Percentiles rank a stretch among this genome's conserved stretches.
Evolutionary conservation across 1,139 yeast genomes (phyloP).

Genomic region (Eremothecium gossypii): DNA sequence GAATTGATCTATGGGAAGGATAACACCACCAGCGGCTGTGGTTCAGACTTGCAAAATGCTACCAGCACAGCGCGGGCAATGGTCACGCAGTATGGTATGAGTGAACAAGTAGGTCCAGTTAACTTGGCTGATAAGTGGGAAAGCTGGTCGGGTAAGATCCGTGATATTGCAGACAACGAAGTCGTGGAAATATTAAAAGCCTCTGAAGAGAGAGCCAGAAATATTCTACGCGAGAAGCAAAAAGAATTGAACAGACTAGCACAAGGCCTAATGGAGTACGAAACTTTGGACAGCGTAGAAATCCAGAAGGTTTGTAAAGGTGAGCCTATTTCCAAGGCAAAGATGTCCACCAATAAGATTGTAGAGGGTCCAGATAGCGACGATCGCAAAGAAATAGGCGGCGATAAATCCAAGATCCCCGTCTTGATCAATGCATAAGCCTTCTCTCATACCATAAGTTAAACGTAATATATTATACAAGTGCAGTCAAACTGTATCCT

Average conservation of each 20-base stretch:
- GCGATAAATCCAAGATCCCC: constrained; percentile 26
- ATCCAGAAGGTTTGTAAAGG: constrained; percentile 82
- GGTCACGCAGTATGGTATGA: constrained; percentile 97
- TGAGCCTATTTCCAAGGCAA: constrained; percentile 57
- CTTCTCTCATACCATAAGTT: not conserved
- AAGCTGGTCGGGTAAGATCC: constrained; percentile 81
- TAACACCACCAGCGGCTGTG: constrained; percentile 90
- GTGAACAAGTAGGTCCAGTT: constrained; percentile 87
- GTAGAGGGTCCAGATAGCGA: constrained; percentile 47
- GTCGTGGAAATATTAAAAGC: constrained; percentile 64
- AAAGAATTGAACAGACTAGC: constrained; percentile 83
- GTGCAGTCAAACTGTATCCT: too few relatives aligned
- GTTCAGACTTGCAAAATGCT: constrained; percentile 82
- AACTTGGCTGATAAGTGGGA: constrained; percentile 84
- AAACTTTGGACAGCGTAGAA: constrained; percentile 85
- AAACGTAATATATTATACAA: not conserved
- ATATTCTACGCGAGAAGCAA: constrained; percentile 48
- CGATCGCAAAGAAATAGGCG: constrained; percentile 28
- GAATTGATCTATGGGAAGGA: constrained; percentile 85
- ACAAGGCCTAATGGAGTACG: constrained; percentile 88
- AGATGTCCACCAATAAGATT: constrained; percentile 65
- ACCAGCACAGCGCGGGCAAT: constrained; percentile 91
- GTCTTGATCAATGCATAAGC: constrained; percentile 25
- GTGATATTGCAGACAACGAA: constrained; percentile 89
- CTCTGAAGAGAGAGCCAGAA: constrained; percentile 74